Evolutionary conservation across 2,329 filamentous ascomycete species (phyloP).

Genomic region (Penicillium palitans): DNA sequence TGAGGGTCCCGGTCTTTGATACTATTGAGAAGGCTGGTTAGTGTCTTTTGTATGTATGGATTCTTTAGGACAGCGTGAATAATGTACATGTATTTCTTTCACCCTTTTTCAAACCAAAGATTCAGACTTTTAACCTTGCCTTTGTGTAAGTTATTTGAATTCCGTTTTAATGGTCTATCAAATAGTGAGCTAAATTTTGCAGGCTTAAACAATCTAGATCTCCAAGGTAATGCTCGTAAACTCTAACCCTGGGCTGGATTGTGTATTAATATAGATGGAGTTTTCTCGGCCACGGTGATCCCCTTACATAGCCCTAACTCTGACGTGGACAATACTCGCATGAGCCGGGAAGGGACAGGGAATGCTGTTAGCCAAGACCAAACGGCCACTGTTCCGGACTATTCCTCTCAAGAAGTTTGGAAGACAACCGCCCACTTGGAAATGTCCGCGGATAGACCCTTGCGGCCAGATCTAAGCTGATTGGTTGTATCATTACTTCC

Average conservation of each 20-base stretch:
- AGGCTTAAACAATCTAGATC: too few relatives aligned
- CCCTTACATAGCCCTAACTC: not conserved
- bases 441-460: too few relatives aligned
- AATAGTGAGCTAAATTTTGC: not conserved
- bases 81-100: not conserved
- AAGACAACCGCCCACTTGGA: not conserved
- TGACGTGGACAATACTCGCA: not conserved
- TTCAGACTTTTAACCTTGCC: not conserved
- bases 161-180: fast-evolving
- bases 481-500: not conserved
- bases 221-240: too few relatives aligned
- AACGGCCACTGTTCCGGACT: not conserved
- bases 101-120: not conserved
- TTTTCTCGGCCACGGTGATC: not conserved
- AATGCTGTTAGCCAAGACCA: not conserved
- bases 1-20: too few relatives aligned
- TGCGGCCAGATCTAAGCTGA: not conserved
- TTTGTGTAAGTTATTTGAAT: not conserved
- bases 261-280: not conserved
- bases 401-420: not conserved
- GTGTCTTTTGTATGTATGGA: not conserved
- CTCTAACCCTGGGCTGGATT: not conserved
- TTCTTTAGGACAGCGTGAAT: not conserved
- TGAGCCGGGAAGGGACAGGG: not conserved
- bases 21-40: not conserved